Base-by-base conservation (phyloP, 148 eudicot genomes). In the Silene uniflora region DNA sequence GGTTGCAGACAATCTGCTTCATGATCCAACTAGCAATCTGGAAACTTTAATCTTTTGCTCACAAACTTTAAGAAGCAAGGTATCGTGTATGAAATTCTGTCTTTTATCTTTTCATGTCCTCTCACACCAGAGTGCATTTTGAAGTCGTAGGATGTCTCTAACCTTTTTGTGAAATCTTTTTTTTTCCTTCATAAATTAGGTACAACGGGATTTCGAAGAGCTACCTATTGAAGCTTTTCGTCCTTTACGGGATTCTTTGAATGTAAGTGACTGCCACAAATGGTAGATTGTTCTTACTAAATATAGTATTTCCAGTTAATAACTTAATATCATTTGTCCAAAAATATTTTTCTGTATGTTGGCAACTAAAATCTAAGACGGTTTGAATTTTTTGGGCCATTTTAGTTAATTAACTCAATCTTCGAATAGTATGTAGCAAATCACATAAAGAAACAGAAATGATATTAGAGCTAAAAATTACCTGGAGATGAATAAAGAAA, bases 51-150 rank as follows among this genome's bases (percentile, higher is more conserved):
- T 95, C 46, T 95, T 95, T 83, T 95, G 98, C 81, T 95, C 98
- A 59, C 98, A 95, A 88, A 95, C 97, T 69, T 88, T 95, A 64
- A 88, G 96, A 83, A 95, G 96, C 91, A 95, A 95, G 98, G 98
- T 95, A 82, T 72, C 67, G 55, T 25, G 27, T 67, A 47, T 7
- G 39, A 35, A 5, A 10, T 66, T 18, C n/a, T 59, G 29, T 72
- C 35, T 55, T 27, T 22, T 39, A 10, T 55, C 10, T 62, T 63
- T 75, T 67, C 54, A 11, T 17, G 19, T 72, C 24, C 56, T 71
- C 44, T 71, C 9, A 35, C 9, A 35, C 65, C 3, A 56, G 19
- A 64, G 60, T 66, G 60, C 17, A 67, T 49, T 47, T 8, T 7
- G 25, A 17, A 19, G 8, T 55, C 27, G 17, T 23, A 56, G n/a